Conservation (phyloP, 2,329 filamentous ascomycete genomes). For the Chaetomiaceae sp. region DNA sequence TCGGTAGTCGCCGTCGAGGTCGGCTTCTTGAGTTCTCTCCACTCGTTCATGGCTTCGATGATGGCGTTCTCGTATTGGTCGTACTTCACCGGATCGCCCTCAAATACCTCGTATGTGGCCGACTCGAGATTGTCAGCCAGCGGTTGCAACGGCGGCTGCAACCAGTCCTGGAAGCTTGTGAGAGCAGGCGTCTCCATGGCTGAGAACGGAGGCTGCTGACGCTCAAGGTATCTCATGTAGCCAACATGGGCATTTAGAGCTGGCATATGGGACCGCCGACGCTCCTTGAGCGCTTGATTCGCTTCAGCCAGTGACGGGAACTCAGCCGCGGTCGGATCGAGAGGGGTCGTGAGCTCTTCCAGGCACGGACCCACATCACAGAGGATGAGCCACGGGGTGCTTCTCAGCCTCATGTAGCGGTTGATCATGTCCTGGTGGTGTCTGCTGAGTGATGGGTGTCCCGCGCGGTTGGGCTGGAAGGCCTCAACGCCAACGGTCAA, state of each 20-base stretch:
- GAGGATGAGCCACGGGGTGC: constrained; percentile 57
- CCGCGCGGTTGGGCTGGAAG: constrained; percentile 56
- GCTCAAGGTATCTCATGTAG: constrained; percentile 80
- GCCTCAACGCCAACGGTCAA: constrained; percentile 47
- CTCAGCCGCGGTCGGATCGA: constrained; percentile 34
- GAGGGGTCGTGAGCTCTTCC: constrained; percentile 30
- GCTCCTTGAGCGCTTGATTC: constrained; percentile 34
- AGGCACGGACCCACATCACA: constrained; percentile 50
- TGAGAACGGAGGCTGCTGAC: constrained; percentile 62
- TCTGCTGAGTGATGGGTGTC: constrained; percentile 55
- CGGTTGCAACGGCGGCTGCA: constrained; percentile 91
- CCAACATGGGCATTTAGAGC: constrained; percentile 51
- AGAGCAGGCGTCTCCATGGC: constrained; percentile 46
- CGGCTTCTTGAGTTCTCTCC: constrained; percentile 64
- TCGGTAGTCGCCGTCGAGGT: constrained; percentile 53
- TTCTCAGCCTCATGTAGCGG: constrained; percentile 58
- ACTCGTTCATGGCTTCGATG: constrained; percentile 72
- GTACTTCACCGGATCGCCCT: constrained; percentile 97
- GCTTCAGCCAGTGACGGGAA: constrained; percentile 70
- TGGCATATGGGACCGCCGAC: constrained; percentile 35
- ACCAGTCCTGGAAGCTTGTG: constrained; percentile 75
- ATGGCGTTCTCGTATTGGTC: constrained; percentile 89
- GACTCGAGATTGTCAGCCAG: constrained; percentile 95
- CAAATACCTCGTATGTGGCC: constrained; percentile 96
- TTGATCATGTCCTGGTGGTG: constrained; percentile 56